Conservation (phyloP, 768 basidiomycete genomes). For the Lentinula edodes region DNA sequence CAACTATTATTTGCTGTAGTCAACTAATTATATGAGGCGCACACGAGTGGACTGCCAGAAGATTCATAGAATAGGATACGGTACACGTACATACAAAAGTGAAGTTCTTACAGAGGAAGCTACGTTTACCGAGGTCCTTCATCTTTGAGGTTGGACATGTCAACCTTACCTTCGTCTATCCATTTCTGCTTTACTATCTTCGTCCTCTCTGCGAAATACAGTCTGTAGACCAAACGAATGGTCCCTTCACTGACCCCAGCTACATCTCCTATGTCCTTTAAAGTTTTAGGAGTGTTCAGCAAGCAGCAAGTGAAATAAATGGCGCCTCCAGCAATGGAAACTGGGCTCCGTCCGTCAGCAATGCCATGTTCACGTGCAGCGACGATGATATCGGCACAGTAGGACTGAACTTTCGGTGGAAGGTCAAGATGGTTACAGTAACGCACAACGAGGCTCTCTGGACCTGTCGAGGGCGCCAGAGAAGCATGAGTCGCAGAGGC, state of each 20-base stretch:
- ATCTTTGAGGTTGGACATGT: slow-evolving; percentile 17
- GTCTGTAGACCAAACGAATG: slow-evolving; percentile 82
- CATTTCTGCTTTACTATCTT: slow-evolving; percentile 82
- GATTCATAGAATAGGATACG: not conserved
- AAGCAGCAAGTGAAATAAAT: slow-evolving; percentile 90
- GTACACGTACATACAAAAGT: not conserved
- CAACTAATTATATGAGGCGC: not conserved
- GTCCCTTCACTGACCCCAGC: slow-evolving; percentile 96
- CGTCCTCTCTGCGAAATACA: slow-evolving; percentile 70
- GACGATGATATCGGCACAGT: slow-evolving; percentile 78
- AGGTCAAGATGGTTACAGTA: slow-evolving; percentile 92
- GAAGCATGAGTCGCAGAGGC: slow-evolving; percentile 48
- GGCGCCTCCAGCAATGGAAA: slow-evolving; percentile 97
- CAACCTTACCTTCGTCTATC: slow-evolving; percentile 75
- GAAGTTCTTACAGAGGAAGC: not conserved
- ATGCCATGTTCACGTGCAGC: slow-evolving; percentile 79
- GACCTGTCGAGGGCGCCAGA: slow-evolving; percentile 54
- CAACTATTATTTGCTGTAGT: no score
- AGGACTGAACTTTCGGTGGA: slow-evolving; percentile 74
- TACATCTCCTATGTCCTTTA: slow-evolving; percentile 83
- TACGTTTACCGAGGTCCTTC: not conserved
- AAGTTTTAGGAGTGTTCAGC: slow-evolving; percentile 66
- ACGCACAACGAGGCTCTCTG: slow-evolving; percentile 85
- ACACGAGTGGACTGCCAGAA: not conserved
- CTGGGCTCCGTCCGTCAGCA: slow-evolving; percentile 90